Conservation (phyloP, 352 stramenopile species). For the Globisporangium okanoganense region DNA sequence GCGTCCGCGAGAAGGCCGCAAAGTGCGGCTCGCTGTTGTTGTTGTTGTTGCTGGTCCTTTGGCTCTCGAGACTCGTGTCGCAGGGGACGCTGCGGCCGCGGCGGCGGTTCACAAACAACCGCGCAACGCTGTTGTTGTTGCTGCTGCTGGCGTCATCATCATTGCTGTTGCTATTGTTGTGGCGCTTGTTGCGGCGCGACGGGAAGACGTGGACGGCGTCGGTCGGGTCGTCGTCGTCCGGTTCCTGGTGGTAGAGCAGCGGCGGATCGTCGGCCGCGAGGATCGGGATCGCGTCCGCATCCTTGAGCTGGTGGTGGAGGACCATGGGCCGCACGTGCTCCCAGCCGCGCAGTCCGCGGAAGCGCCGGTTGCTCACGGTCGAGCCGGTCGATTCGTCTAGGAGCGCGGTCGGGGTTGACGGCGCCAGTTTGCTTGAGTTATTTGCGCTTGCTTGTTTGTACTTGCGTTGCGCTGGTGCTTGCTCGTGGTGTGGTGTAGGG, state of each 20-base stretch:
- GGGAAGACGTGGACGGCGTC: conserved; percentile 3
- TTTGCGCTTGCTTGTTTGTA: not conserved
- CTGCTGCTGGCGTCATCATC: not conserved
- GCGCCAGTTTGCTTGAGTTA: conserved; percentile 1
- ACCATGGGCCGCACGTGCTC: conserved; percentile 12
- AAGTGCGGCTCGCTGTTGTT: not conserved
- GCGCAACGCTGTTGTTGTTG: not conserved
- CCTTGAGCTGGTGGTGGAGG: conserved; percentile 1
- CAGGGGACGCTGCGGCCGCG: conserved; percentile 15
- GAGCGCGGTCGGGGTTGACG: not conserved
- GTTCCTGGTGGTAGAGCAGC: conserved; percentile 9
- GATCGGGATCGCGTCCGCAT: conserved; percentile 19
- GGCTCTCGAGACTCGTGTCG: not conserved
- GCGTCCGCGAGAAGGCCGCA: not conserved
- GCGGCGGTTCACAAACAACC: conserved; percentile 3
- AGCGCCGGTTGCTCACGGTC: conserved; percentile 1
- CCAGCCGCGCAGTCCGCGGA: conserved; percentile 5
- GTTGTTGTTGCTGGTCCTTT: not conserved
- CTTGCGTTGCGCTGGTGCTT: not conserved
- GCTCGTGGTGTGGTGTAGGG: not conserved
- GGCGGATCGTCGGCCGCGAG: conserved; percentile 24
- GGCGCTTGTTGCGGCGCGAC: conserved; percentile 12
- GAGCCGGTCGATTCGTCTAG: not conserved
- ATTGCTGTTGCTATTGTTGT: conserved; percentile 8
- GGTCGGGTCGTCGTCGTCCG: not conserved